phyloP scores from a whole-genome alignment of 2,329 filamentous ascomycete species.

The Colletotrichum echinochloae region DNA sequence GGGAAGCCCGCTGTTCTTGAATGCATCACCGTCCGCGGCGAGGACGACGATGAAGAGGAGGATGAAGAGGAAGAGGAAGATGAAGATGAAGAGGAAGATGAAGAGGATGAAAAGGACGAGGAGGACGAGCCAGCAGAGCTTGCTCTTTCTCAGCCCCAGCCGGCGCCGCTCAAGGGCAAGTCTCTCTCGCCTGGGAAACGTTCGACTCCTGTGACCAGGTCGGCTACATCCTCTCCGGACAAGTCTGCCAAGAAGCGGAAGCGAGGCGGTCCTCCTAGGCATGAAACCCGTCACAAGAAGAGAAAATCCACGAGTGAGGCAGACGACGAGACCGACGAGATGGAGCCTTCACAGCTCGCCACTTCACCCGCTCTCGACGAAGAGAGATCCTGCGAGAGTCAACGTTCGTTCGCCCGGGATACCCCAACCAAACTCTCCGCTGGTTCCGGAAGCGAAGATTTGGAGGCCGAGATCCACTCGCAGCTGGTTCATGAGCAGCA shows the following conservation, averaged over 20 bases:
- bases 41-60: slow-evolving; percentile 44
- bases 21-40: slow-evolving; percentile 49
- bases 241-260: slow-evolving; percentile 47
- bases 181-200: slow-evolving; percentile 34
- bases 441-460: slow-evolving; percentile 44
- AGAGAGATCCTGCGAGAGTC: neutral
- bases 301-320: slow-evolving; percentile 37
- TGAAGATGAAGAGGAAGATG: neutral
- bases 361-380: slow-evolving; percentile 20
- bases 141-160: slow-evolving; percentile 27
- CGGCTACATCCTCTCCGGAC: slow-evolving; percentile 41
- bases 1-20: slow-evolving; percentile 47
- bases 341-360: slow-evolving; percentile 1
- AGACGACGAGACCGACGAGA: slow-evolving; percentile 14
- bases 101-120: slow-evolving; percentile 2
- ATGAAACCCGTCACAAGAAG: slow-evolving; percentile 46
- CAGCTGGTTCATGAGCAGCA: slow-evolving; percentile 56
- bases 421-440: slow-evolving; percentile 26
- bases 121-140: slow-evolving; percentile 34
- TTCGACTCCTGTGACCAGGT: slow-evolving; percentile 34
- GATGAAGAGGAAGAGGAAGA: slow-evolving; percentile 14
- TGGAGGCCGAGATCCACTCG: slow-evolving; percentile 57
- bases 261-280: slow-evolving; percentile 43
- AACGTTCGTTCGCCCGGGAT: neutral
- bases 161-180: slow-evolving; percentile 23